Evolutionary conservation across 176 grass and related monocot genomes (phyloP), one percentile per base, ranked within the genome.

Genomic region (Typha latifolia): DNA sequence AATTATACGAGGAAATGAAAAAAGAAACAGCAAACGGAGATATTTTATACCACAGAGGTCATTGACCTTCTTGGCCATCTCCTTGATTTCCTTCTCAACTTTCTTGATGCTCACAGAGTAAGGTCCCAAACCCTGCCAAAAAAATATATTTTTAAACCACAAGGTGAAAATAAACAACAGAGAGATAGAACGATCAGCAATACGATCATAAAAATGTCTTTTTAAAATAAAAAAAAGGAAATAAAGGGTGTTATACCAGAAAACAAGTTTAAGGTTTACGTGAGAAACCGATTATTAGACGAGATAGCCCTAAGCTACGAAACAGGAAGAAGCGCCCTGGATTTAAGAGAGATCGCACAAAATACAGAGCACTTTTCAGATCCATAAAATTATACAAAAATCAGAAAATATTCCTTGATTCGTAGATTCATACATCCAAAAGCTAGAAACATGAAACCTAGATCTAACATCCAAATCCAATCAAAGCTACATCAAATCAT

Each of bases 61-160:
- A 21, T 96, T 96, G 15, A 96, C 85, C 21, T 82, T 86, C 78
- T 96, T 96, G 10, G 84, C 77, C 74, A 85, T 72, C 12, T 91
- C 91, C 50, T 96, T 96, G 22, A 96, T 96, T 68, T 96, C 91
- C 82, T 96, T 96, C 77, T 96, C 91, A 0, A 67, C 85, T 64
- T 79, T 87, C 82, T 96, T 91, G 3, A 91, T 91, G 71, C 71
- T 96, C 23, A 72, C 79, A 43, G 91, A 96, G 79, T 96, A 96
- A 9, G 91, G 91, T 20, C 87, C 87, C 63, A 96, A 71, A 19
- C 91, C 91, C 91, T 96, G 76, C 43, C 77, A 67, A 81, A 53
- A n/a, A 66, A 48, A 32, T 73, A 47, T 53, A 21, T 4, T 37
- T 37, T 37, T 37, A 37, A 37, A 6, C 32, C 4, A 37, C 12